phyloP scores from a whole-genome alignment of 2,329 filamentous ascomycete genomes.

The Clonostachys byssicola region DNA sequence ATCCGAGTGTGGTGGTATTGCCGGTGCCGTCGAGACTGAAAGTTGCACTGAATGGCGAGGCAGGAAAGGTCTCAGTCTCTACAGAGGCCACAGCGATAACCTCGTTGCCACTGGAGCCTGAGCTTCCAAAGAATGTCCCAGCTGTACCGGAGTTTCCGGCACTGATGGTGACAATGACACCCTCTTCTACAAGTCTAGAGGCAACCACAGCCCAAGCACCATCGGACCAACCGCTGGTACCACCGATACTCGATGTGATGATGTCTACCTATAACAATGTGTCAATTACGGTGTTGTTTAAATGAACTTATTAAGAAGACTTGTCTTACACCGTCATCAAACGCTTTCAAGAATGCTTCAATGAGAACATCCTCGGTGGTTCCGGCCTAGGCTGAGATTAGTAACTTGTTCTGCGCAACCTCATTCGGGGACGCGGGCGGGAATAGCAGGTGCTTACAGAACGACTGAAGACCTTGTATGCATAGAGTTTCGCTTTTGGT shows the following conservation, averaged over 20 bases:
- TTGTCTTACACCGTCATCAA: conserved; percentile 19
- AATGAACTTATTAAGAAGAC: background rate
- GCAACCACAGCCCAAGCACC: conserved; percentile 36
- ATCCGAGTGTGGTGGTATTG: conserved; percentile 14
- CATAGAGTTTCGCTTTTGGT: conserved; percentile 15
- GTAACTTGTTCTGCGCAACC: no score
- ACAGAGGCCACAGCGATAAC: conserved; percentile 33
- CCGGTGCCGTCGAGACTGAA: conserved; percentile 14
- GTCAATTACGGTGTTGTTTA: no score
- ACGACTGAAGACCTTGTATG: conserved; percentile 17
- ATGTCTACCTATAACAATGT: conserved; percentile 26
- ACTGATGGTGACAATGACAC: conserved; percentile 44
- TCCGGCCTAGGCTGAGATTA: conserved; percentile 4
- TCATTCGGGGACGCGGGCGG: no score
- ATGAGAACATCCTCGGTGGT: conserved; percentile 21
- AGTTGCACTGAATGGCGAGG: conserved; percentile 20
- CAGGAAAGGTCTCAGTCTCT: conserved; percentile 19
- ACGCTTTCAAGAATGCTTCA: conserved; percentile 26
- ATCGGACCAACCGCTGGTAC: conserved; percentile 29
- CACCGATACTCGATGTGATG: conserved; percentile 34
- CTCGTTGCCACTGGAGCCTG: conserved; percentile 19
- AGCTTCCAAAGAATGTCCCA: conserved; percentile 39
- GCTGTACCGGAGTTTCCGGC: conserved; percentile 44
- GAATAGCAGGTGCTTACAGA: no score
- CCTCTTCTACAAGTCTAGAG: conserved; percentile 32